Percentiles rank a stretch among this genome's conserved stretches.
These are phyloP conservation scores for Medicago lupulina DNA, from an alignment of 306 rosid genomes.

Conservation along the genomic window DNA sequence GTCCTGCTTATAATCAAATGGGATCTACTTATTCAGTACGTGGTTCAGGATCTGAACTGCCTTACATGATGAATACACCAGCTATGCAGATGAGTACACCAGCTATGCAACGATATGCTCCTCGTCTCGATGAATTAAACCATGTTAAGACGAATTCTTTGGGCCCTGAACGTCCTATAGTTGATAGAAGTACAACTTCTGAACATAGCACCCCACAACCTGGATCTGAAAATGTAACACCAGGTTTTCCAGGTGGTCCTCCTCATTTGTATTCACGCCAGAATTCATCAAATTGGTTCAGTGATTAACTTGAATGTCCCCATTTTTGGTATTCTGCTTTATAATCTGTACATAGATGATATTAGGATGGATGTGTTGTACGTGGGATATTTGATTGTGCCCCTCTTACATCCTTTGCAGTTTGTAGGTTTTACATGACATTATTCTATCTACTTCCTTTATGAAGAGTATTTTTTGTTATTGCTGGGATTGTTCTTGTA, in stretches of 20 bases:
- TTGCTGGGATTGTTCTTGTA: neutral
- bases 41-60: slow-evolving; percentile 38
- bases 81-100: slow-evolving; percentile 41
- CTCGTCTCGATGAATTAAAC: slow-evolving; percentile 68
- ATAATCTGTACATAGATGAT: slow-evolving; percentile 17
- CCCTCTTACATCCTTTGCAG: slow-evolving; percentile 5
- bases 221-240: slow-evolving; percentile 39
- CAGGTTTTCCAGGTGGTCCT: slow-evolving; percentile 56
- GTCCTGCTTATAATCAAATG: slow-evolving; percentile 36
- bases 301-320: slow-evolving; percentile 41
- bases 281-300: slow-evolving; percentile 63
- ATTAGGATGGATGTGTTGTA: slow-evolving; percentile 19
- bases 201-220: slow-evolving; percentile 50
- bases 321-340: neutral
- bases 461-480: neutral
- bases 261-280: slow-evolving; percentile 44
- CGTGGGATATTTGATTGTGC: neutral
- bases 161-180: slow-evolving; percentile 43
- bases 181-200: slow-evolving; percentile 23
- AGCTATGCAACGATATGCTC: slow-evolving; percentile 66
- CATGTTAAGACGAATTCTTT: slow-evolving; percentile 44
- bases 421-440: neutral
- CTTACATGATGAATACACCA: slow-evolving; percentile 45
- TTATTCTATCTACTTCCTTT: slow-evolving; percentile 13
- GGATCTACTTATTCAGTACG: slow-evolving; percentile 41